Conservation (phyloP, 2,329 filamentous ascomycete species). For the Diplodia corticola region DNA sequence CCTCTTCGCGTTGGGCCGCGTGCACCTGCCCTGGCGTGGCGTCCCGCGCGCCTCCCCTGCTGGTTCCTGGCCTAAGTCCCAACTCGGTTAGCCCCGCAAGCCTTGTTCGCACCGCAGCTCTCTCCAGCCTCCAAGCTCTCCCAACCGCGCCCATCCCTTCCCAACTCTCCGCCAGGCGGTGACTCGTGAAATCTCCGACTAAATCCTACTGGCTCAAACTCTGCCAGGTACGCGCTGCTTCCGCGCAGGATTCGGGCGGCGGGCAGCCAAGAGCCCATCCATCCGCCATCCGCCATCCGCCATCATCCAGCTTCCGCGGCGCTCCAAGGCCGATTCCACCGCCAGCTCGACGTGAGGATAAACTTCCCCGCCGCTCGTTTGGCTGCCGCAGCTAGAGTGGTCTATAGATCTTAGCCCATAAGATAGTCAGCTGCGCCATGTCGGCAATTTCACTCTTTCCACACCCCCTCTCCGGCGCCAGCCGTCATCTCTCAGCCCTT, state of each 20-base stretch:
- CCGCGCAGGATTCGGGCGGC: background rate
- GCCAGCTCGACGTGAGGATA: background rate
- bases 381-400: conserved; percentile 3
- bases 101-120: conserved; percentile 11
- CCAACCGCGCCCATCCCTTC: background rate
- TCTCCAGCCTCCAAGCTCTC: background rate
- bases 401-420: conserved; percentile 16
- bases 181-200: conserved; percentile 11
- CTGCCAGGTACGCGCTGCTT: background rate
- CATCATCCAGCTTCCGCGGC: background rate
- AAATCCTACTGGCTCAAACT: background rate
- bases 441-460: conserved; percentile 5
- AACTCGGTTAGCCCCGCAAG: background rate
- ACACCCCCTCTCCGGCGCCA: background rate
- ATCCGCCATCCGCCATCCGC: background rate
- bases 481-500: background rate
- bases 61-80: background rate
- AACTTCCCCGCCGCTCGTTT: background rate
- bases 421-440: background rate
- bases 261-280: background rate
- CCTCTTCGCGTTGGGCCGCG: background rate
- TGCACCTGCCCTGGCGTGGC: background rate
- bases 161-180: background rate
- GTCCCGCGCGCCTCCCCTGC: background rate
- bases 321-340: background rate